Conservation (phyloP, 2,329 filamentous ascomycete species). For the Chaetomiaceae sp. region DNA sequence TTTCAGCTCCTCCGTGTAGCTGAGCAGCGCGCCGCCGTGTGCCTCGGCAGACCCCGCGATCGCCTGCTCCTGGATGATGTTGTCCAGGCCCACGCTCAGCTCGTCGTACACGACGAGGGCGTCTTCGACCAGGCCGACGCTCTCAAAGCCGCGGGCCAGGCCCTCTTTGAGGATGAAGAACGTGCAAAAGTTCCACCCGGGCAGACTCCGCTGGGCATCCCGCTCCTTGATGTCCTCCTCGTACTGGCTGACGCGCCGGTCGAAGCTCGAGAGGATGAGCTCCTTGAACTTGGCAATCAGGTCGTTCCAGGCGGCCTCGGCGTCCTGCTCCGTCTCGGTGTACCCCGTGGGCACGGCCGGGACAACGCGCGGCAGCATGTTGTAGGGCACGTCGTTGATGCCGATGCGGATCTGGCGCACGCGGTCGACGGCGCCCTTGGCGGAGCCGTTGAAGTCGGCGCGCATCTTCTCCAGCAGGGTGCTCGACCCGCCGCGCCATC, state of each 20-base stretch:
- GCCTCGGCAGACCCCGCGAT: conserved; percentile 55
- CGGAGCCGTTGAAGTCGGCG: conserved; percentile 78
- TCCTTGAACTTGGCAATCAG: conserved; percentile 81
- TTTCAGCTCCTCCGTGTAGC: conserved; percentile 69
- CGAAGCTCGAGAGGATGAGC: conserved; percentile 83
- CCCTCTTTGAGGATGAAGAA: conserved; percentile 98
- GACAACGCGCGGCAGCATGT: conserved; percentile 57
- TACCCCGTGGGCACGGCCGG: conserved; percentile 61
- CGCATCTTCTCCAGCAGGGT: conserved; percentile 86
- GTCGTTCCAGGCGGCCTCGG: conserved; percentile 77
- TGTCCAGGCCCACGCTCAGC: conserved; percentile 80
- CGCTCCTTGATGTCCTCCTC: conserved; percentile 96
- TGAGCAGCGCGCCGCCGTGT: conserved; percentile 68
- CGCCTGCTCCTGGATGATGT: conserved; percentile 71
- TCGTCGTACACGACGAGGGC: conserved; percentile 94
- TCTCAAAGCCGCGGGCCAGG: conserved; percentile 88
- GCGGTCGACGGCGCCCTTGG: conserved; percentile 68
- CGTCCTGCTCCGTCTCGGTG: conserved; percentile 69
- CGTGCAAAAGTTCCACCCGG: conserved; percentile 98
- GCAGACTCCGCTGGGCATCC: conserved; percentile 77
- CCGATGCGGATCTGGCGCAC: conserved; percentile 81
- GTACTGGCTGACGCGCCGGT: conserved; percentile 85
- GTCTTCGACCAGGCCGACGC: conserved; percentile 91
- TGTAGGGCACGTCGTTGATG: conserved; percentile 64
- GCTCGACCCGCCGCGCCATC: conserved; percentile 74